These are phyloP conservation scores for Calonectria naviculata DNA, from an alignment of 2,329 filamentous ascomycete genomes.

Conservation along the genomic window DNA sequence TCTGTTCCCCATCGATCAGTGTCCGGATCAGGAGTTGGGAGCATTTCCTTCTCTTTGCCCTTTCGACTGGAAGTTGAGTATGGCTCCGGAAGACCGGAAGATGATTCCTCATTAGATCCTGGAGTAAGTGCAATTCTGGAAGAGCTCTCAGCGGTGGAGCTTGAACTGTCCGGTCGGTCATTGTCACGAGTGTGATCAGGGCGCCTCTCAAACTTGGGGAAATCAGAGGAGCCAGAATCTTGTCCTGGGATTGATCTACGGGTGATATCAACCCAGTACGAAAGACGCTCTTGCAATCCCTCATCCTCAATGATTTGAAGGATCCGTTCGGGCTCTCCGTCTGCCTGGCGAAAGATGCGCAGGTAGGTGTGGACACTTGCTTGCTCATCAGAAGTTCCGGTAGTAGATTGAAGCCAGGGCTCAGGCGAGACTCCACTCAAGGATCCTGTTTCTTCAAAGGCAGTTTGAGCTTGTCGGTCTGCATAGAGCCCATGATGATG, in stretches of 20 bases:
- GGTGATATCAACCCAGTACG: slow-evolving; percentile 69
- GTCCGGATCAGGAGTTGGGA: slow-evolving; percentile 17
- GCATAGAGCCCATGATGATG: slow-evolving; percentile 26
- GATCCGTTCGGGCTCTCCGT: slow-evolving; percentile 69
- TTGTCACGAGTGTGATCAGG: neutral
- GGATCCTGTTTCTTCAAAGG: slow-evolving; percentile 21
- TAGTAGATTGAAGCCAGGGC: slow-evolving; percentile 2
- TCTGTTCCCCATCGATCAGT: slow-evolving; percentile 21
- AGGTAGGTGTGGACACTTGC: slow-evolving; percentile 50
- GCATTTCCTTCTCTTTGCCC: slow-evolving; percentile 39
- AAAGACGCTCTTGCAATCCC: slow-evolving; percentile 66
- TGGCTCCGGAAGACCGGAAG: neutral
- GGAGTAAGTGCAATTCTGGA: slow-evolving; percentile 37
- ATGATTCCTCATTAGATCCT: slow-evolving; percentile 34
- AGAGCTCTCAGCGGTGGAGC: slow-evolving; percentile 39
- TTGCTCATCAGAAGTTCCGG: slow-evolving; percentile 26
- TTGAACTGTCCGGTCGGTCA: slow-evolving; percentile 33
- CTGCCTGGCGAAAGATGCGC: slow-evolving; percentile 68
- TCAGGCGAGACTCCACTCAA: slow-evolving; percentile 13
- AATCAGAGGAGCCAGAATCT: slow-evolving; percentile 8
- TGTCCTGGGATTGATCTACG: slow-evolving; percentile 40
- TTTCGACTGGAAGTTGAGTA: slow-evolving; percentile 26
- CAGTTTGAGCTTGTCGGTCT: slow-evolving; percentile 18
- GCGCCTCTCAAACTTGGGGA: slow-evolving; percentile 5
- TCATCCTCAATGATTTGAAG: slow-evolving; percentile 71